Conservation (phyloP, 345 rosid genomes). For the Barbarea vulgaris region DNA sequence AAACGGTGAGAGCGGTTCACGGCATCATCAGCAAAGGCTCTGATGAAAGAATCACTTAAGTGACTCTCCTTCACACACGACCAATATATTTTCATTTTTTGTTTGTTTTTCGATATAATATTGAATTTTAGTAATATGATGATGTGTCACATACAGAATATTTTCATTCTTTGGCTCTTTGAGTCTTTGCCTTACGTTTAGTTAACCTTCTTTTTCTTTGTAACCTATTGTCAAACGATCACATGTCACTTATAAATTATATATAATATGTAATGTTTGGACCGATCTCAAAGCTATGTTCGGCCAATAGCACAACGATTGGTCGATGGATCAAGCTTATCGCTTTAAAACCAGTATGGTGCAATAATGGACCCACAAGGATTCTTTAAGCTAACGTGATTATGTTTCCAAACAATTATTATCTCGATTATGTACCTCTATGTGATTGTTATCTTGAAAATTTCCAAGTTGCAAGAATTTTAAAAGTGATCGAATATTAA, state of each 20-base stretch:
- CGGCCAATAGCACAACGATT: conserved; percentile 11
- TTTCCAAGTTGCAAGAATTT: conserved; percentile 16
- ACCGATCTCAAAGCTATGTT: conserved; percentile 29
- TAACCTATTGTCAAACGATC: conserved; percentile 29
- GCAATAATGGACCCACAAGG: conserved; percentile 20
- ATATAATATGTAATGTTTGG: conserved; percentile 23
- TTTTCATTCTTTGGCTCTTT: conserved; percentile 33
- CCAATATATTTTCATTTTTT: conserved; percentile 13
- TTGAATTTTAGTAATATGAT: background rate
- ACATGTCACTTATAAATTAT: conserved; percentile 6
- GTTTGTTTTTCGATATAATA: background rate
- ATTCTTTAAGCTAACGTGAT: conserved; percentile 27
- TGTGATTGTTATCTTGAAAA: background rate
- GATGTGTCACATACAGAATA: conserved; percentile 6
- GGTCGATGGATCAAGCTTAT: conserved; percentile 20
- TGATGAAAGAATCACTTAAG: conserved; percentile 22
- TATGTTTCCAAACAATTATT: conserved; percentile 4
- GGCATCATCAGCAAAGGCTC: conserved; percentile 30
- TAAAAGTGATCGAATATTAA: background rate
- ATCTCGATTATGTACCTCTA: background rate
- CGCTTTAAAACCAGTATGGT: conserved; percentile 1
- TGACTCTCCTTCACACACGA: conserved; percentile 23
- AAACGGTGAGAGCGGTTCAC: conserved; percentile 38
- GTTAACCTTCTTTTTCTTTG: conserved; percentile 25
- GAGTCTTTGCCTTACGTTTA: conserved; percentile 21